phyloP scores from a whole-genome alignment of 345 rosid genomes.

The Hirschfeldia incana region DNA sequence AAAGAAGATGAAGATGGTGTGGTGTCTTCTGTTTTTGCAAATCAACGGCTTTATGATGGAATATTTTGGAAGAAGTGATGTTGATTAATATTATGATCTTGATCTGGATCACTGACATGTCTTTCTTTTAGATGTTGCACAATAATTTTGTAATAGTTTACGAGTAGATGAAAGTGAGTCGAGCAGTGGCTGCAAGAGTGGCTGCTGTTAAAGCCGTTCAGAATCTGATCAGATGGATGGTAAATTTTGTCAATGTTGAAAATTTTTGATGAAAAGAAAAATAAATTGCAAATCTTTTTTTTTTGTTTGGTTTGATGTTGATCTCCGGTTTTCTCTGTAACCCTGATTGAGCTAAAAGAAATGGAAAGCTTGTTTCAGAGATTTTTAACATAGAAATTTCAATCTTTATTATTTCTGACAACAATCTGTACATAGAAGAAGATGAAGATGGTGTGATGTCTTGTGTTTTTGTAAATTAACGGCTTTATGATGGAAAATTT shows the following conservation, averaged over 20 bases:
- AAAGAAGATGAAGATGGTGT: slow-evolving; percentile 19
- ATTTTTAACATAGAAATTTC: slow-evolving; percentile 19
- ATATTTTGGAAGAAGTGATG: slow-evolving; percentile 33
- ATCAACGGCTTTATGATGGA: slow-evolving; percentile 30
- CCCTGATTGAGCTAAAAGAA: slow-evolving; percentile 29
- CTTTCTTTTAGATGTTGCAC: neutral
- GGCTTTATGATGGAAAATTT: slow-evolving; percentile 34
- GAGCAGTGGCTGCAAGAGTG: slow-evolving; percentile 69
- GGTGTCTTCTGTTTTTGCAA: neutral
- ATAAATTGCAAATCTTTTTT: slow-evolving; percentile 18
- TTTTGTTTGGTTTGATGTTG: neutral
- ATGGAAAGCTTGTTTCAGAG: slow-evolving; percentile 29
- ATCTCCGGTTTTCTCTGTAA: slow-evolving; percentile 26
- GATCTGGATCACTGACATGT: slow-evolving; percentile 27
- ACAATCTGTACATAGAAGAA: slow-evolving; percentile 31
- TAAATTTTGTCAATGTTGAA: slow-evolving; percentile 68
- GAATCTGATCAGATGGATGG: slow-evolving; percentile 78
- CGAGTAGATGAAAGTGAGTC: too few relatives aligned
- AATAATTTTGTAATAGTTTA: slow-evolving; percentile 4
- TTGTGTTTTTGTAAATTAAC: slow-evolving; percentile 13
- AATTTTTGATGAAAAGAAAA: neutral
- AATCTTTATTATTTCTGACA: neutral
- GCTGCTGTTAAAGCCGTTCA: slow-evolving; percentile 94
- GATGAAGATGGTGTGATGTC: slow-evolving; percentile 5
- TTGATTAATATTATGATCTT: slow-evolving; percentile 36